Conservation (phyloP, 2,329 filamentous ascomycete genomes). For the Talaromyces funiculosus region DNA sequence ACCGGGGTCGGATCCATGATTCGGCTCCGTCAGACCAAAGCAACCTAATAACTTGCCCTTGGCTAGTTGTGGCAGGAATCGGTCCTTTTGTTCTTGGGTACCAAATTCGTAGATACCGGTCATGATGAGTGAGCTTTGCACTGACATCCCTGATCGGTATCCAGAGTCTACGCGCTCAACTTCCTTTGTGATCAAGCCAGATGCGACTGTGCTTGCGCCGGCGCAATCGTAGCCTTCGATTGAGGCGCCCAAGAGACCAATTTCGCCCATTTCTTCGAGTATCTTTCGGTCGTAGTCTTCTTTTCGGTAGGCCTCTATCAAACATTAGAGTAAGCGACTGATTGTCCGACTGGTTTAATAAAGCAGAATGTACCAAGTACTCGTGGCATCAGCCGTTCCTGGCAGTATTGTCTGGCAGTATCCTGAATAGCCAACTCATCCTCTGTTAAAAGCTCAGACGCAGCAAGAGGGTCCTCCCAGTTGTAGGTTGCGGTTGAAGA, state of each 20-base stretch:
- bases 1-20: slow-evolving; percentile 86
- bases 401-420: slow-evolving; percentile 88
- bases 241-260: slow-evolving; percentile 80
- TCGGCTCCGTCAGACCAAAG: slow-evolving; percentile 87
- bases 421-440: slow-evolving; percentile 87
- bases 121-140: slow-evolving; percentile 91
- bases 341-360: not conserved
- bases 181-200: slow-evolving; percentile 83
- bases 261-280: slow-evolving; percentile 83
- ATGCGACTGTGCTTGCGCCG: slow-evolving; percentile 78
- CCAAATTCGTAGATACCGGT: slow-evolving; percentile 86
- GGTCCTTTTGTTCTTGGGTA: slow-evolving; percentile 79
- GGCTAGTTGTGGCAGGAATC: slow-evolving; percentile 72
- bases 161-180: slow-evolving; percentile 88
- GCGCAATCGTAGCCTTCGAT: slow-evolving; percentile 86
- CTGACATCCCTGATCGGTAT: slow-evolving; percentile 88
- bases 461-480: slow-evolving; percentile 83
- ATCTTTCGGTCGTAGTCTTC: slow-evolving; percentile 83
- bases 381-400: slow-evolving; percentile 78
- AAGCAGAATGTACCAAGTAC: slow-evolving; percentile 61
- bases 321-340: not conserved
- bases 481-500: slow-evolving; percentile 58
- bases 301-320: slow-evolving; percentile 74
- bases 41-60: slow-evolving; percentile 77
- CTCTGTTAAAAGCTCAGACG: slow-evolving; percentile 72